phyloP scores from a whole-genome alignment of 2,329 filamentous ascomycete species.

The Fonsecaea erecta region DNA sequence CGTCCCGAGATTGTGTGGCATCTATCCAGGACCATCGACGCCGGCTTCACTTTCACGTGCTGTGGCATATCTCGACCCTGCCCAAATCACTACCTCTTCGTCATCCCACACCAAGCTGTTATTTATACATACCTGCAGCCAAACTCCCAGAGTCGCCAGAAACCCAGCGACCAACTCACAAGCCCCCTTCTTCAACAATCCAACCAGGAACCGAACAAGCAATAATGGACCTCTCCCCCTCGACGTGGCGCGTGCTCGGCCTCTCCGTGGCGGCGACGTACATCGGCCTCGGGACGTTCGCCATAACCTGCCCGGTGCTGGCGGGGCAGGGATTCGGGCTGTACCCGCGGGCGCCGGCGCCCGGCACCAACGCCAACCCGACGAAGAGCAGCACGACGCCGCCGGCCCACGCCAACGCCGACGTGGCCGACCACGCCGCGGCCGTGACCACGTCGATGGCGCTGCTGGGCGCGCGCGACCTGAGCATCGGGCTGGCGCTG shows the following conservation, averaged over 20 bases:
- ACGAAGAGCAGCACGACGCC: background rate
- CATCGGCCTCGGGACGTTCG: slow-evolving; percentile 30
- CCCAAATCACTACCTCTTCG: too few relatives aligned
- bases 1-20: too few relatives aligned
- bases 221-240: slow-evolving; percentile 25
- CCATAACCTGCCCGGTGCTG: slow-evolving; percentile 5
- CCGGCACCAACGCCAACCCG: slow-evolving; percentile 4
- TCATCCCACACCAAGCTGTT: too few relatives aligned
- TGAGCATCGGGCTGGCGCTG: slow-evolving; percentile 38
- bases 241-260: slow-evolving; percentile 32
- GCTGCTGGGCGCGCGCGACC: slow-evolving; percentile 30
- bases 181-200: background rate
- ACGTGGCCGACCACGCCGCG: slow-evolving; percentile 13
- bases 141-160: too few relatives aligned
- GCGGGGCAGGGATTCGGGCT: slow-evolving; percentile 25
- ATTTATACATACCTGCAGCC: too few relatives aligned
- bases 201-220: background rate
- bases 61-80: too few relatives aligned
- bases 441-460: slow-evolving; percentile 23
- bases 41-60: too few relatives aligned
- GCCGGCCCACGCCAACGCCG: slow-evolving; percentile 1
- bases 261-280: slow-evolving; percentile 24
- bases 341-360: slow-evolving; percentile 17
- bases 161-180: background rate
- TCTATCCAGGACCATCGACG: too few relatives aligned